Base-by-base conservation (phyloP, 345 rosid species). In the Euphorbia tirucalli region DNA sequence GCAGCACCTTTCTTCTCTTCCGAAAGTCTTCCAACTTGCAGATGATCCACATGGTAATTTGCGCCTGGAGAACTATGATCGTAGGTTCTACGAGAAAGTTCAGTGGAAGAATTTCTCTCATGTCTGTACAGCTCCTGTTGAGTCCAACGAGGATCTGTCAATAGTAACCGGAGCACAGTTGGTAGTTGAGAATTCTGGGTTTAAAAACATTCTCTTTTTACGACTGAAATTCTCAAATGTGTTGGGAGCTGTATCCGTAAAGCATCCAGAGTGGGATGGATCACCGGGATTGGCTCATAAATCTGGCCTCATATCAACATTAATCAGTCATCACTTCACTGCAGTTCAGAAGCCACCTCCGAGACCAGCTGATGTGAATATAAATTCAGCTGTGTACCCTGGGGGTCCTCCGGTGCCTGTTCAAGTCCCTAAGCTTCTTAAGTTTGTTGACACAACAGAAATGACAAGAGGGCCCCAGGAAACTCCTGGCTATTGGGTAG, bases 1-100 rank as follows among this genome's bases (percentile, higher is more conserved):
- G 79, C 99, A 95, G 80, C 99, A 95, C 73, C 97, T 92, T 63
- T 92, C 99, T 60, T 89, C 97, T 60, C 96, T 95, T 61, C 99
- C 97, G 11, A 92, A 90, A 74, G 77, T 88, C 66, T 89, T 88
- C 78, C 96, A 86, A 75, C 93, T 95, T 54, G 74, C 73, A 71
- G 97, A 95, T 70, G 90, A 90, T 77, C 89, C 87, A 19, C 74
- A 74, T 61, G 85, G 72, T 37, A 87, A 77, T 61, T 84, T 79
- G 69, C 72, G 61, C 31, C 86, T 76, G 31, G 96, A 85, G 68
- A 75, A 84, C 31, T 74, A 82, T 64, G 88, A 92, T 63, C 90
- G 89, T 41, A 90, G 74, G 69, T 94, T 86, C 76, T 92, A 78
- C 22, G 98, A 95, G 90, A 95, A 84, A 87, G 94, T 95, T 65